Evolutionary conservation across 2,329 filamentous ascomycete species (phyloP), one percentile per base, ranked within the genome.

Genomic region (Stromatinia cepivora): DNA sequence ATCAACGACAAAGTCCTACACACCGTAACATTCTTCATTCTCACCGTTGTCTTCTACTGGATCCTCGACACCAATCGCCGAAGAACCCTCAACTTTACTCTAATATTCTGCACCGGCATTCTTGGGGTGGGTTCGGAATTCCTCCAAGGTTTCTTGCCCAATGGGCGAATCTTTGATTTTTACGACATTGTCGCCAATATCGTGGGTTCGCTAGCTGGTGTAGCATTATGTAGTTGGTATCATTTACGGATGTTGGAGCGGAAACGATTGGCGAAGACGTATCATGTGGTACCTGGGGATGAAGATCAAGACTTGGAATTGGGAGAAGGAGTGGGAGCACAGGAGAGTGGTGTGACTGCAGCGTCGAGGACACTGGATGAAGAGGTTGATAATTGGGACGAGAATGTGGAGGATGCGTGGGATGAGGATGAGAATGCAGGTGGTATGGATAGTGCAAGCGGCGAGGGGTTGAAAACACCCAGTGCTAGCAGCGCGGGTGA

Each of bases 221-320:
- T 97, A 28, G 89, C 85, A 0, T 79, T 97, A 28, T 96, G 92
- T 79, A 90, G 88, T 69, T 94, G 92, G 91, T 99, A 99, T 79
- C 95, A 99, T 81, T 91, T 92, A 78, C 90, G 95, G 70, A 98
- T 98, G 93, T 83, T 98, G 52, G 94, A 98, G 80, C 86, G 95
- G 72, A 92, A 91, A 78, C 86, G 94, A 71, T 84, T 88, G 76
- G 88, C 87, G 68, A 91, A 91, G 77, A 87, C 87, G 65, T 96
- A 96, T 77, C 85, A 86, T 66, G 85, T 87, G 9, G 86, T 96
- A 8, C 86, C 91, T 0, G 88, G 87, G 39, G 85, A 84, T 20
- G 85, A 85, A 3, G 84, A 82, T 17, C 80, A 79, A 20, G 92
- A 97, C 78, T 80, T 97, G 20, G 94, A 97, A 81, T 85, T 97